Conservation (phyloP, 1,139 yeast genomes). For the Ogataea hybrid region DNA sequence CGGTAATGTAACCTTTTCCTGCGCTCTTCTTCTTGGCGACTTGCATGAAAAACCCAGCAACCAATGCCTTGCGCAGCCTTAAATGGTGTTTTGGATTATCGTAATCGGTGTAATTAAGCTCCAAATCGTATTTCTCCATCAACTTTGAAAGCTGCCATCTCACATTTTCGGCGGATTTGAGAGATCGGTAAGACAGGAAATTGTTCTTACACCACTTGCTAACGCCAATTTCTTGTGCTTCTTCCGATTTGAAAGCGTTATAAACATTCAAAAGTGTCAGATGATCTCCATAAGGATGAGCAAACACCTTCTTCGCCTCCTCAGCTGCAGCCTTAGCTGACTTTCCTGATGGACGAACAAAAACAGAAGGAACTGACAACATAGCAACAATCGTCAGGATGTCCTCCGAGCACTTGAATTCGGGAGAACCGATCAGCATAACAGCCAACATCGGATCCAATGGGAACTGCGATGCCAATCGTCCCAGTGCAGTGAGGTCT, state of each 20-base stretch:
- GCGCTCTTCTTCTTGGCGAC: constrained; percentile 85
- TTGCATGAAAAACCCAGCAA: constrained; percentile 98
- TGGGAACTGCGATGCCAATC: constrained; percentile 90
- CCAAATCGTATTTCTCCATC: constrained; percentile 80
- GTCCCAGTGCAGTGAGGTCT: constrained; percentile 81
- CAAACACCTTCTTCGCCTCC: constrained; percentile 82
- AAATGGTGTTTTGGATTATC: constrained; percentile 67
- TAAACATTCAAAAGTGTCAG: constrained; percentile 85
- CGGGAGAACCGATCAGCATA: constrained; percentile 84
- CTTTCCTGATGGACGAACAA: constrained; percentile 86
- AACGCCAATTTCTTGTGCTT: constrained; percentile 57
- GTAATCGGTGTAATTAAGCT: constrained; percentile 65
- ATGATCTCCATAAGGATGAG: constrained; percentile 96
- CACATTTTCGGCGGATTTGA: constrained; percentile 80
- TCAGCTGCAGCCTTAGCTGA: constrained; percentile 88
- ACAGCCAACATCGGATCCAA: constrained; percentile 95
- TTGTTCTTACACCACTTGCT: constrained; percentile 92
- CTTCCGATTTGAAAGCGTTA: constrained; percentile 76
- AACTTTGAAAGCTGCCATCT: constrained; percentile 78
- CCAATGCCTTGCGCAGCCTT: constrained; percentile 80
- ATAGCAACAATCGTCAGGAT: constrained; percentile 85
- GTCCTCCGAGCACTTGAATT: constrained; percentile 84
- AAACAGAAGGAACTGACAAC: constrained; percentile 91
- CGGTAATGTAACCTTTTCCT: constrained; percentile 77
- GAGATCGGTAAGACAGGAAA: constrained; percentile 78